Base-by-base conservation (phyloP, 176 grass and related monocot species). In the Ananas comosus region DNA sequence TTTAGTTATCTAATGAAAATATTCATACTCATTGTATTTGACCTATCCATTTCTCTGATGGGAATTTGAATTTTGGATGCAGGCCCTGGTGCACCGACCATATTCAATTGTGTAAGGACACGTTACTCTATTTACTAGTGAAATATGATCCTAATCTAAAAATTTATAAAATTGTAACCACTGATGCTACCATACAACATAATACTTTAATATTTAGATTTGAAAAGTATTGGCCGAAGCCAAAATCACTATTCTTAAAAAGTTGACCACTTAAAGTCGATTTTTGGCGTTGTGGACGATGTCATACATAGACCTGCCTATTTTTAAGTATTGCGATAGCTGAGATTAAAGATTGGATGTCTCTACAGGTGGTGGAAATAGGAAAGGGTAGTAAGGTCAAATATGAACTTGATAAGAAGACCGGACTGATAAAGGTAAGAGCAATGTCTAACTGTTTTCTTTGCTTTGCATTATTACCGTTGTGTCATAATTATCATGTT, bases 331-430 rank as follows among this genome's bases (percentile, higher is more conserved):
- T 61, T 19, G 16, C 16, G 56, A 61, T 22, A 19, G 56, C n/a
- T 61, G 56, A 11, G 56, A 61, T 61, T 8, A 71, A 67, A 3
- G 28, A 25, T 0, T 18, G n/a, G 9, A 19, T 48, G 50, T 9
- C 58, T 13, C 53, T 49, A 11, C 79, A 97, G 93, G 93, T 97
- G 54, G 88, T 92, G 51, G 94, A 97, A 72, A 92, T 97, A 16
- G 86, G 84, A 48, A 92, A 83, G 75, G 94, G 94, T 74, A 90
- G 84, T 82, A 97, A 97, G 68, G 89, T 97, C 52, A 97, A 97
- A 66, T 97, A 97, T 67, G 94, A 97, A 76, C 84, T 97, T 73
- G 89, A 97, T 84, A 97, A 97, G 77, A 97, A 92, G 87, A 97
- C 89, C 59, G 94, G 89, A 49, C 74, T 97, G 66, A 97, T 97